These are phyloP conservation scores for Salvia rosmarinus DNA, from an alignment of 257 asterid species.

Conservation along the genomic window DNA sequence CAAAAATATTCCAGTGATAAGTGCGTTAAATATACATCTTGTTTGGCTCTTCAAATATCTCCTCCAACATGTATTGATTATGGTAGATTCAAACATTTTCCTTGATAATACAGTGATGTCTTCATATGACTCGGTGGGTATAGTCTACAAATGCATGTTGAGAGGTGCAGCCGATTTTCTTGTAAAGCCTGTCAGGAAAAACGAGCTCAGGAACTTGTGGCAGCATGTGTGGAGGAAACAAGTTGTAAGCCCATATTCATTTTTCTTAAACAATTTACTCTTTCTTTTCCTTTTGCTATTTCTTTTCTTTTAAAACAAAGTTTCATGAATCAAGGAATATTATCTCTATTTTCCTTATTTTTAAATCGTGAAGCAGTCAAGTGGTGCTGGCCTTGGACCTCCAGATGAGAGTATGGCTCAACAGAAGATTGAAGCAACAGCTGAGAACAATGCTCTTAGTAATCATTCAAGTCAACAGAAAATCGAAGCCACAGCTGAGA, in stretches of 20 bases:
- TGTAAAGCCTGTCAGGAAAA: conserved; percentile 80
- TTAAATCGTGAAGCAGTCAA: conserved; percentile 45
- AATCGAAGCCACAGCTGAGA: conserved; percentile 72
- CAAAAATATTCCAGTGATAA: conserved; percentile 88
- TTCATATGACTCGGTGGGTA: conserved; percentile 71
- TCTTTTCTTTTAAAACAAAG: background rate
- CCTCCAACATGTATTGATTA: background rate
- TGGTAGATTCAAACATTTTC: conserved; percentile 17
- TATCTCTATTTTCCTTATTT: conserved; percentile 5
- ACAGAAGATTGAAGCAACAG: conserved; percentile 75
- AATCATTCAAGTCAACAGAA: conserved; percentile 59
- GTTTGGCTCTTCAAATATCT: conserved; percentile 8
- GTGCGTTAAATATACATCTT: conserved; percentile 45
- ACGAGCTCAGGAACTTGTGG: conserved; percentile 86
- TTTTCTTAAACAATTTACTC: conserved; percentile 24
- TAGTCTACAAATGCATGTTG: conserved; percentile 84
- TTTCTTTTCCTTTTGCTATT: background rate
- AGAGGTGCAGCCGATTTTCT: conserved; percentile 95
- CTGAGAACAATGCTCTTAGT: conserved; percentile 77
- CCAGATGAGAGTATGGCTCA: conserved; percentile 72
- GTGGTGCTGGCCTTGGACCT: conserved; percentile 58
- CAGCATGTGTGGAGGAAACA: conserved; percentile 94
- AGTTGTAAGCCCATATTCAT: conserved; percentile 53
- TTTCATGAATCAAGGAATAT: conserved; percentile 25
- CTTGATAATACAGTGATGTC: conserved; percentile 80